phyloP scores from a whole-genome alignment of 2,329 filamentous ascomycete genomes.

The Fusarium anthophilum region DNA sequence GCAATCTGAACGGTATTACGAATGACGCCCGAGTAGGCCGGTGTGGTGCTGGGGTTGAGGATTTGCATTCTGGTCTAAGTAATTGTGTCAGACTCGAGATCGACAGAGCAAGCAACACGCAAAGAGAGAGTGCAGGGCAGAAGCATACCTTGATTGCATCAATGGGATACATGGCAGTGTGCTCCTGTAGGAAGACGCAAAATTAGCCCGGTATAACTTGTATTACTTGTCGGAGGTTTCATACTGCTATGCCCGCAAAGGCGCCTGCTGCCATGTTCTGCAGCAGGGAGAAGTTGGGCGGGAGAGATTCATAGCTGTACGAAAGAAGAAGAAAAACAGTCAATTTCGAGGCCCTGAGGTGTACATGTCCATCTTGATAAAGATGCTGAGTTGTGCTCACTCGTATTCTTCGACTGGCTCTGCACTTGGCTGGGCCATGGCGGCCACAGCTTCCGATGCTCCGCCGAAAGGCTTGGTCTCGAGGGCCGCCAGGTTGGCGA shows the following conservation, averaged over 20 bases:
- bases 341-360: neutral
- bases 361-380: neutral
- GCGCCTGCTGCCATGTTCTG: constrained; percentile 97
- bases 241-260: constrained; percentile 94
- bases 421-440: constrained; percentile 74
- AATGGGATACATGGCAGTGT: constrained; percentile 98
- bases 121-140: neutral
- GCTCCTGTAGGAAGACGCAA: constrained; percentile 70
- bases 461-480: constrained; percentile 69
- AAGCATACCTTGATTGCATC: constrained; percentile 89
- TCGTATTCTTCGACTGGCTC: constrained; percentile 73
- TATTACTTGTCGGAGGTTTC: constrained; percentile 43
- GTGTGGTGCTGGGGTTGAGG: constrained; percentile 81
- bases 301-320: constrained; percentile 87
- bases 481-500: constrained; percentile 70
- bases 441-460: constrained; percentile 73
- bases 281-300: constrained; percentile 90
- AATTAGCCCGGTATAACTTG: constrained; percentile 21
- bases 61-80: constrained; percentile 96
- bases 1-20: constrained; percentile 95
- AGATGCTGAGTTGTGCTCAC: constrained; percentile 53
- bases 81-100: constrained; percentile 28
- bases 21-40: constrained; percentile 88
- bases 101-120: neutral
- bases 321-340: neutral